Evolutionary conservation across 2,329 filamentous ascomycete genomes (phyloP).

Genomic region (Elsinoe perseae): DNA sequence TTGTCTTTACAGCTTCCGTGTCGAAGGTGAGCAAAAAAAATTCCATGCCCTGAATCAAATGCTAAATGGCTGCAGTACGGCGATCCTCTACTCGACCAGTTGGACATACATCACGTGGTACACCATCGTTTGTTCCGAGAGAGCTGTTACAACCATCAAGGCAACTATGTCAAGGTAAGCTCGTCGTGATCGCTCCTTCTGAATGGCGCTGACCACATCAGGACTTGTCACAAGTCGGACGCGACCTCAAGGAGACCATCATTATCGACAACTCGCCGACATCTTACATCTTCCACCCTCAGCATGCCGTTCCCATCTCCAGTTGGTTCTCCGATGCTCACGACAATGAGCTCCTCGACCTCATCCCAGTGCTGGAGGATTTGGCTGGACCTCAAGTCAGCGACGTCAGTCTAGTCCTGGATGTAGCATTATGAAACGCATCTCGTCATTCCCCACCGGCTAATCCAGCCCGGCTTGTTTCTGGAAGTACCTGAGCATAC

Average conservation of each 20-base stretch:
- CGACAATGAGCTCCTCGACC: constrained; percentile 94
- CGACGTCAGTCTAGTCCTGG: constrained; percentile 95
- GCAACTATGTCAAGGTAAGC: constrained; percentile 85
- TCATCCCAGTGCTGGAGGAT: constrained; percentile 97
- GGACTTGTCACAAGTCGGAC: constrained; percentile 92
- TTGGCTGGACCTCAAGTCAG: constrained; percentile 79
- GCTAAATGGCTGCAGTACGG: constrained; percentile 60
- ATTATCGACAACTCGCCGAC: constrained; percentile 99
- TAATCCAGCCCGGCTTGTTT: neutral
- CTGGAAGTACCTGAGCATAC: constrained; percentile 6
- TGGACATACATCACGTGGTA: constrained; percentile 94
- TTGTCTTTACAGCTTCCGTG: constrained; percentile 96
- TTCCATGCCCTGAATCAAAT: too few species aligned
- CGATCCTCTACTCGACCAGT: constrained; percentile 87
- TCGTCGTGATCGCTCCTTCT: neutral
- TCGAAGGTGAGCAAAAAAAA: constrained; percentile 67
- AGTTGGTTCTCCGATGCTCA: constrained; percentile 99
- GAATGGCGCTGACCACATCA: constrained; percentile 24
- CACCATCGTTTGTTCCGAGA: constrained; percentile 95
- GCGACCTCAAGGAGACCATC: constrained; percentile 93
- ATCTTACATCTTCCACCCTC: constrained; percentile 98
- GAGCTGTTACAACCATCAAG: constrained; percentile 98
- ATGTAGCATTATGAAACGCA: constrained; percentile 59
- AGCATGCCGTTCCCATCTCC: constrained; percentile 97
- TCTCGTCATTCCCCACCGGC: too few species aligned